Evolutionary conservation across 768 basidiomycete genomes (phyloP).

Genomic region (Agaricus sinodeliciosus): DNA sequence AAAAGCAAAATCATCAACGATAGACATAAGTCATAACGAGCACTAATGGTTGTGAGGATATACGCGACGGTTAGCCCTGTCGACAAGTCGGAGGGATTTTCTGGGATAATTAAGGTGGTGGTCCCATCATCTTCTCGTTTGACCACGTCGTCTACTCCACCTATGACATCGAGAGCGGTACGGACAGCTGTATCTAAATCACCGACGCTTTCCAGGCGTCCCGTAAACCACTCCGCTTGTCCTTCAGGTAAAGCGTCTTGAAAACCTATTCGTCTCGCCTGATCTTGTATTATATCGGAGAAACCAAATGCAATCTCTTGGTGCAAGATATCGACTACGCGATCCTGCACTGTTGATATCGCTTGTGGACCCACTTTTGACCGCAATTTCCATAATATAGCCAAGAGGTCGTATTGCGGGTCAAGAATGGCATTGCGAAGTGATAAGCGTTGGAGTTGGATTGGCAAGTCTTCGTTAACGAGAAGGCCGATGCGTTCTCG

Average conservation of each 20-base stretch:
- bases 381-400: conserved; percentile 57
- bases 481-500: conserved; percentile 69
- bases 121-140: conserved; percentile 75
- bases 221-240: conserved; percentile 51
- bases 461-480: conserved; percentile 60
- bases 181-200: conserved; percentile 52
- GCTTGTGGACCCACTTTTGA: conserved; percentile 52
- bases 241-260: conserved; percentile 54
- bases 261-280: conserved; percentile 47
- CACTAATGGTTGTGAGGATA: conserved; percentile 53
- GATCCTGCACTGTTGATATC: conserved; percentile 50
- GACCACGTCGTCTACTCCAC: conserved; percentile 61
- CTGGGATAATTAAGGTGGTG: conserved; percentile 40
- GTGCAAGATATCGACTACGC: conserved; percentile 56
- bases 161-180: conserved; percentile 61
- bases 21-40: conserved; percentile 70
- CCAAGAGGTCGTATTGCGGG: conserved; percentile 49
- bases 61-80: conserved; percentile 60
- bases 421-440: conserved; percentile 38
- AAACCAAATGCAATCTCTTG: conserved; percentile 78
- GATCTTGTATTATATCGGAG: conserved; percentile 66
- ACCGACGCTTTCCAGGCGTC: conserved; percentile 49
- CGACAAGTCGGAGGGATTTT: conserved; percentile 54
- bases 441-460: conserved; percentile 49
- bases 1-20: conserved; percentile 62